These are phyloP conservation scores for Aspergillus funiculosus DNA, from an alignment of 495 filamentous ascomycete species.

Conservation along the genomic window DNA sequence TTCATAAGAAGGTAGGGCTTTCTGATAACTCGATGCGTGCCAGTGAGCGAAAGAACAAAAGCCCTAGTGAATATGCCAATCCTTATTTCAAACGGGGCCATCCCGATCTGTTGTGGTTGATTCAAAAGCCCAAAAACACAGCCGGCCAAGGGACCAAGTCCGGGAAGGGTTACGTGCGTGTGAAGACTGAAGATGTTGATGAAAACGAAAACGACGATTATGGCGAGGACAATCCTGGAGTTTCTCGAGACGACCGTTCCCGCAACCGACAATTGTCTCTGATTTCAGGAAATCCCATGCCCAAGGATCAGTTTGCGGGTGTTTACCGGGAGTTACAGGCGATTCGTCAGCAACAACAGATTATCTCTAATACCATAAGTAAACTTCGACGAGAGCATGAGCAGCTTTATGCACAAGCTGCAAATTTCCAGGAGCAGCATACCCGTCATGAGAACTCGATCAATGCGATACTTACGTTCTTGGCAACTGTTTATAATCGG, in stretches of 20 bases:
- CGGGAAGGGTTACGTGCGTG: conserved; percentile 43
- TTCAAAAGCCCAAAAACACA: conserved; percentile 87
- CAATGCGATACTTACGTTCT: conserved; percentile 93
- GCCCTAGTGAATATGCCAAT: conserved; percentile 95
- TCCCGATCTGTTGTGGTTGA: conserved; percentile 92
- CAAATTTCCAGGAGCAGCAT: conserved; percentile 84
- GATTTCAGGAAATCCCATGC: conserved; percentile 44
- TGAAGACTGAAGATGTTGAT: conserved; percentile 64
- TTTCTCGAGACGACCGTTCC: conserved; percentile 33
- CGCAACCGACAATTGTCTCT: conserved; percentile 39
- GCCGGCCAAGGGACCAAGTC: conserved; percentile 44
- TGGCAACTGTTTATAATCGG: conserved; percentile 92
- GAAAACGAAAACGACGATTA: conserved; percentile 71
- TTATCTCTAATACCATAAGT: conserved; percentile 72
- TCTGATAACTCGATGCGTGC: conserved; percentile 97
- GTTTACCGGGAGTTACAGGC: conserved; percentile 74
- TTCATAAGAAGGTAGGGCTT: conserved; percentile 96
- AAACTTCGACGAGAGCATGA: conserved; percentile 79
- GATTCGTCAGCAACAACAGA: conserved; percentile 75
- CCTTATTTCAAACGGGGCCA: conserved; percentile 91
- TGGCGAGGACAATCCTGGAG: conserved; percentile 38
- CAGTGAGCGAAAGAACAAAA: conserved; percentile 93
- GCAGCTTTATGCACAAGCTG: conserved; percentile 81
- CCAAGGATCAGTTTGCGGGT: conserved; percentile 70
- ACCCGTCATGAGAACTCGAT: conserved; percentile 96